A percentile compares a stretch with the other conserved stretches of the same genome.
Conservation (phyloP, 2,329 filamentous ascomycete genomes). For the Fusarium subglutinans region DNA sequence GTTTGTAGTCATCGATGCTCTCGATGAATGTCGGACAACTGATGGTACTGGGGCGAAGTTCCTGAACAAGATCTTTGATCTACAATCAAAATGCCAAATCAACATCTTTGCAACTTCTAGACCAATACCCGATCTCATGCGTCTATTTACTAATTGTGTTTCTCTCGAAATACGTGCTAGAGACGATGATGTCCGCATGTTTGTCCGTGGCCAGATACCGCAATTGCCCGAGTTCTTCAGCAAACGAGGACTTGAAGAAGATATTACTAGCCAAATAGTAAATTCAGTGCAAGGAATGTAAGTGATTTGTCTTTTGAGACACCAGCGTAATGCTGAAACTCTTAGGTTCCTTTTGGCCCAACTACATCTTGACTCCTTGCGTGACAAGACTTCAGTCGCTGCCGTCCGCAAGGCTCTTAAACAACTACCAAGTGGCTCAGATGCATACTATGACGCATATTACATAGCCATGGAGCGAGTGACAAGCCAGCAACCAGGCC, state of each 20-base stretch:
- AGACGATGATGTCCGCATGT: conserved; percentile 19
- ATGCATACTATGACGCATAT: conserved; percentile 50
- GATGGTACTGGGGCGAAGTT: neutral
- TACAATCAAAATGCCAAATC: neutral
- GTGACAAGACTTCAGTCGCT: neutral
- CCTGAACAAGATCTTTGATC: neutral
- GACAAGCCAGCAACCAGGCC: conserved; percentile 44
- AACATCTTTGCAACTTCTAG: conserved; percentile 41
- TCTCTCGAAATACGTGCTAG: conserved; percentile 25
- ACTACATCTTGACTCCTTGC: conserved; percentile 10
- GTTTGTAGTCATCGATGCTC: neutral
- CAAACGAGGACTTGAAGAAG: too few species aligned
- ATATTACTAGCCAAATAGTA: neutral
- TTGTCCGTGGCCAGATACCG: neutral
- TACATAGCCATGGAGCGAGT: conserved; percentile 53
- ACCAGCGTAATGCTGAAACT: too few species aligned
- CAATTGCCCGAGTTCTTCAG: neutral
- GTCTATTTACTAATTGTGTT: too few species aligned
- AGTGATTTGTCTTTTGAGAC: neutral
- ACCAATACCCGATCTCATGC: neutral
- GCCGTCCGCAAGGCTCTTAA: conserved; percentile 45
- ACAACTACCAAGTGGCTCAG: conserved; percentile 34
- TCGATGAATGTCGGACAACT: conserved; percentile 11
- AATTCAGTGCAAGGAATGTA: conserved; percentile 31
- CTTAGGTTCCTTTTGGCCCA: conserved; percentile 25